These are phyloP conservation scores for Kuraishia capsulata DNA, from an alignment of 805 yeast genomes.

Conservation along the genomic window DNA sequence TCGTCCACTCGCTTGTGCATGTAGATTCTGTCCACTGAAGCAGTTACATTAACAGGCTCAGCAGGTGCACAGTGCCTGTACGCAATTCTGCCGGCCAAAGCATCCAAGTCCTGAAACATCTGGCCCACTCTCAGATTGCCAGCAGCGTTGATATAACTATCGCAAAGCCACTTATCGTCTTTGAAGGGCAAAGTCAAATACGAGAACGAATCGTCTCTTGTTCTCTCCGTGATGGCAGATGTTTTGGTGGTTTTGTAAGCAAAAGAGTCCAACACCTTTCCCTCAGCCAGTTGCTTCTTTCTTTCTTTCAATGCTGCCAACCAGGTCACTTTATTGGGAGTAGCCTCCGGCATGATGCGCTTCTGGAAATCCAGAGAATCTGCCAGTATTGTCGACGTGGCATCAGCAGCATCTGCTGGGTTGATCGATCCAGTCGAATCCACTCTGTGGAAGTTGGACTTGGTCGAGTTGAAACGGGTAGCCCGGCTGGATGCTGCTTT, in stretches of 20 bases:
- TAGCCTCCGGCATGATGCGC: conserved; percentile 17
- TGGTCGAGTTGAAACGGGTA: not conserved
- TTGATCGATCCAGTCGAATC: conserved; percentile 30
- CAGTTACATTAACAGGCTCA: conserved; percentile 92
- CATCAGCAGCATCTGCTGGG: conserved; percentile 63
- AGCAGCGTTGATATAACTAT: conserved; percentile 79
- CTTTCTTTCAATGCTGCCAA: conserved; percentile 73
- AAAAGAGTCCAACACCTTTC: conserved; percentile 62
- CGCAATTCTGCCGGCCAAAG: conserved; percentile 90
- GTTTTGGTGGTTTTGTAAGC: conserved; percentile 68
- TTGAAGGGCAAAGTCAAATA: conserved; percentile 72
- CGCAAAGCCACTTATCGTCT: conserved; percentile 74
- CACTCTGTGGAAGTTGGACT: conserved; percentile 10
- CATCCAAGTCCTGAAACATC: conserved; percentile 88
- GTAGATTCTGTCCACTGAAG: conserved; percentile 86
- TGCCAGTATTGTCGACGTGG: conserved; percentile 59
- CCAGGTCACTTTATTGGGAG: conserved; percentile 63
- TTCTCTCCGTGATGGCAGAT: conserved; percentile 60
- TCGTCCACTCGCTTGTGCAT: conserved; percentile 80
- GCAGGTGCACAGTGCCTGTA: conserved; percentile 92
- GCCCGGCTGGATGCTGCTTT: not conserved
- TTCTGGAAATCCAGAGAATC: conserved; percentile 48
- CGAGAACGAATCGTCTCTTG: conserved; percentile 70
- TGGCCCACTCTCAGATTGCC: conserved; percentile 93
- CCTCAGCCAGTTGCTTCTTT: conserved; percentile 59